Conservation (phyloP, 2,329 filamentous ascomycete genomes). For the Claviceps africana region DNA sequence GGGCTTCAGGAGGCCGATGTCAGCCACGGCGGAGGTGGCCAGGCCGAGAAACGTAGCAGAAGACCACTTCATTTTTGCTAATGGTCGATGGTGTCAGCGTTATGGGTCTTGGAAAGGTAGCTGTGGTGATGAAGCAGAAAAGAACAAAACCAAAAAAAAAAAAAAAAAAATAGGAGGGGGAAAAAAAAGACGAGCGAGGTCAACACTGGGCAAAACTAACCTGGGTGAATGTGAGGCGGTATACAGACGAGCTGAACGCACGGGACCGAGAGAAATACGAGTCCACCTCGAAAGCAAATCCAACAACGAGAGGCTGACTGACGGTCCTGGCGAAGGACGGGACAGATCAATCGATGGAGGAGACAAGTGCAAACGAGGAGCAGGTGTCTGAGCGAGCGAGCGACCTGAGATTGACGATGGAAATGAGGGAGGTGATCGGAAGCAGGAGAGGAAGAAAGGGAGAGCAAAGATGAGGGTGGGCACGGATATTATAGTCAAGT, state of each 20-base stretch:
- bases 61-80: conserved; percentile 23
- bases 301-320: conserved; percentile 4
- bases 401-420: neutral
- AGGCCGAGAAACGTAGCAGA: conserved; percentile 21
- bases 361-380: conserved; percentile 3
- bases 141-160: no score
- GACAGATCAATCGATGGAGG: conserved; percentile 21
- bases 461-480: conserved; percentile 1
- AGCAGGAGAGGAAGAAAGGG: neutral
- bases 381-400: conserved; percentile 7
- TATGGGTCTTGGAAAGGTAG: neutral
- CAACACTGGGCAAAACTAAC: neutral
- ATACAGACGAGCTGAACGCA: neutral
- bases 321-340: conserved; percentile 14
- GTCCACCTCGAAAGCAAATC: neutral
- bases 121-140: no score
- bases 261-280: neutral
- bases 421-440: neutral
- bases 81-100: neutral
- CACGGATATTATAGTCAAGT: conserved; percentile 6
- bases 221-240: conserved; percentile 1
- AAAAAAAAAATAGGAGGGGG: no score
- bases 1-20: conserved; percentile 35
- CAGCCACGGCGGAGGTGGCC: conserved; percentile 27
- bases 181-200: no score